phyloP scores from a whole-genome alignment of 768 basidiomycete species.

The Leccinum olivaceopallidum region DNA sequence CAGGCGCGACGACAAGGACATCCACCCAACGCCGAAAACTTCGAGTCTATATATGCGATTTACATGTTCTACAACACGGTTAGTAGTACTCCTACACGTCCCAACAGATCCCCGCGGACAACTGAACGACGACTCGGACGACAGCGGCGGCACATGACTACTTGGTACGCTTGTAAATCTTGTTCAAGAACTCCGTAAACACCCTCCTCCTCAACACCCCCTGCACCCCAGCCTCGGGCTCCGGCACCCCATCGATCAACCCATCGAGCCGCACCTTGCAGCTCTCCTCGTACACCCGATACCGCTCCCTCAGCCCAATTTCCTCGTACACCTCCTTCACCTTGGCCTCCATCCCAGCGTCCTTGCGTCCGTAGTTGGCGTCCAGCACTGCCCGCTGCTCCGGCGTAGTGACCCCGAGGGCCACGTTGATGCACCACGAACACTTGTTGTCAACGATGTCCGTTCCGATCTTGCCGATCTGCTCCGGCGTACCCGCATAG shows the following conservation, averaged over 20 bases:
- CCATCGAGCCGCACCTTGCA: conserved; percentile 64
- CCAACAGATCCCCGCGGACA: background rate
- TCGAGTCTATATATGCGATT: too few species aligned
- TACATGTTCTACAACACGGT: background rate
- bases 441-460: conserved; percentile 99
- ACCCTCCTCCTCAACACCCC: conserved; percentile 61
- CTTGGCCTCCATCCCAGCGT: conserved; percentile 46
- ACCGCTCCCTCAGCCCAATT: conserved; percentile 62
- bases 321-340: conserved; percentile 75
- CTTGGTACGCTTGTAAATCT: conserved; percentile 74
- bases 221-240: conserved; percentile 43
- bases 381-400: conserved; percentile 63
- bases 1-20: too few species aligned
- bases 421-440: conserved; percentile 93
- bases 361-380: conserved; percentile 64
- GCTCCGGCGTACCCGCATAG: conserved; percentile 84
- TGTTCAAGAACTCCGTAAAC: conserved; percentile 83
- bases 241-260: conserved; percentile 75
- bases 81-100: background rate
- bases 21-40: too few species aligned
- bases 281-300: conserved; percentile 76
- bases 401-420: conserved; percentile 56
- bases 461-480: conserved; percentile 95
- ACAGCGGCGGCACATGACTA: conserved; percentile 24
- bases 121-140: background rate